A percentile compares a stretch with the other conserved stretches of the same genome.
Conservation (phyloP, 2,329 filamentous ascomycete genomes). For the Epichloe scottii region DNA sequence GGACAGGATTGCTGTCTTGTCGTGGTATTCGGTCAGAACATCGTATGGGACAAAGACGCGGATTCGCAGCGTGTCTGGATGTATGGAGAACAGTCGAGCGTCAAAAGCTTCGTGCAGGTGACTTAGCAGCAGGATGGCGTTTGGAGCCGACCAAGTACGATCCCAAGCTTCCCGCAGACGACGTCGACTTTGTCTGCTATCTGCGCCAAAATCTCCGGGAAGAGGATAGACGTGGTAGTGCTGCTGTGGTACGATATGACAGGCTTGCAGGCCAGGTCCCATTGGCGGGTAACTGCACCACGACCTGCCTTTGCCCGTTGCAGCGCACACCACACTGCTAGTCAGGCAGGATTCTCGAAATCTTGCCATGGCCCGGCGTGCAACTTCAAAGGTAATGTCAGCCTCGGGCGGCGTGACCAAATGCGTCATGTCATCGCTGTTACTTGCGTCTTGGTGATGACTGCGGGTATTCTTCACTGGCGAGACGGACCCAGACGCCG, state of each 20-base stretch:
- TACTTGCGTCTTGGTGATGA: no score
- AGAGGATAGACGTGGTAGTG: constrained; percentile 11
- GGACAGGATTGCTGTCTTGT: constrained; percentile 4
- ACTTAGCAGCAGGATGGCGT: constrained; percentile 10
- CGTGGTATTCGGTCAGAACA: constrained; percentile 7
- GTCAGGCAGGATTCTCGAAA: background rate
- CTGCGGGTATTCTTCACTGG: background rate
- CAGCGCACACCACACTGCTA: background rate
- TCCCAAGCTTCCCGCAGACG: background rate
- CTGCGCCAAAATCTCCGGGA: background rate
- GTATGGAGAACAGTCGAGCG: constrained; percentile 12
- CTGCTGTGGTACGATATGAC: constrained; percentile 11
- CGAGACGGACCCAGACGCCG: background rate
- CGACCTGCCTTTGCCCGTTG: constrained; percentile 10
- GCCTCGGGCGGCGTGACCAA: background rate
- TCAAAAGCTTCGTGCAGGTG: constrained; percentile 12
- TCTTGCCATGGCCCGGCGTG: no score
- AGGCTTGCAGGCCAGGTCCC: constrained; percentile 11
- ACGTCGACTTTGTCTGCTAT: background rate
- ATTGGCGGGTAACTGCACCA: constrained; percentile 6
- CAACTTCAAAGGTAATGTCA: no score
- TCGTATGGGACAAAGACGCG: constrained; percentile 12
- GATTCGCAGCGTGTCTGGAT: constrained; percentile 10
- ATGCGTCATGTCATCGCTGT: background rate
- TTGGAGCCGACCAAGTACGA: background rate